Base-by-base conservation (phyloP, 176 grass and related monocot species). In the Avena insularis region DNA sequence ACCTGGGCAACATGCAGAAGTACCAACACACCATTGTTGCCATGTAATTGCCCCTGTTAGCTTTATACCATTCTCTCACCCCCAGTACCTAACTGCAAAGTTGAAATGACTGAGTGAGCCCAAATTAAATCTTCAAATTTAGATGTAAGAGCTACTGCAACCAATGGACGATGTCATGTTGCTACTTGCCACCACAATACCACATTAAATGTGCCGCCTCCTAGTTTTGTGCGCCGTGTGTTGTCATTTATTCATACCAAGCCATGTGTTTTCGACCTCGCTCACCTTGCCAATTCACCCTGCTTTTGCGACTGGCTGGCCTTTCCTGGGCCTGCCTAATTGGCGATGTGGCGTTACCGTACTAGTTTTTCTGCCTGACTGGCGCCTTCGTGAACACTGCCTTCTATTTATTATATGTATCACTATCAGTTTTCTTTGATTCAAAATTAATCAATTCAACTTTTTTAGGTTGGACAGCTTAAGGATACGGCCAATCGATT, bases 401-500 rank as follows among this genome's bases (percentile, higher is more conserved):
- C 8, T 60, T 78, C 19, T 51, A 51, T 88, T 78, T 83, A 0
- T 88, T 83, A 68, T 67, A 16, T 82, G 21, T 60, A 15, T 55
- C 74, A 56, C 27, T 77, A 77, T 66, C 20, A 61, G 25, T 83
- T 84, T 23, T 40, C 23, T 84, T 84, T 29, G 29, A 61, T 87
- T 88, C 20, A 79, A 2, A 80, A 50, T 58, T 76, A 46, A 79
- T 47, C 9, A 70, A 54, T 54, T 70, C 1, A 55, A 16, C 61
- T 67, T 51, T 81, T 33, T 60, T 46, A 98, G 97, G 89, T 98
- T 96, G 97, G 87, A 62, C 53, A 86, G 53, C 92, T 96, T 35
- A 91, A 80, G 86, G 96, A 94, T 46, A 58, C 85, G 83, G 90
- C 77, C 59, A 86, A 85, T 67, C 94, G 90, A 74, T 80, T 83